phyloP scores from a whole-genome alignment of 2,329 filamentous ascomycete genomes.

The Monilinia laxa region DNA sequence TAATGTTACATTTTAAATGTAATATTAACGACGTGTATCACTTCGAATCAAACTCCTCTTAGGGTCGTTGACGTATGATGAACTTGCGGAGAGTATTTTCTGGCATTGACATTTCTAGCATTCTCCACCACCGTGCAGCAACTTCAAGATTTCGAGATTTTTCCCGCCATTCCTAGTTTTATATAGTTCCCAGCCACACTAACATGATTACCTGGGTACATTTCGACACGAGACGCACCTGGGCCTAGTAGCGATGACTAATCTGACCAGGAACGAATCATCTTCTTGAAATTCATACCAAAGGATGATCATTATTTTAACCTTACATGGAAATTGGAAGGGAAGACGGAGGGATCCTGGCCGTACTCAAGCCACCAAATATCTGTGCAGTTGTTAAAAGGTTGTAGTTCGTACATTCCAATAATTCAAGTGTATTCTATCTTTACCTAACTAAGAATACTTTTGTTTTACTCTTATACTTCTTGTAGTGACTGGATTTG shows the following conservation, averaged over 20 bases:
- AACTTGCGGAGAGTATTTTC: background rate
- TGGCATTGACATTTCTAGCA: too few species aligned
- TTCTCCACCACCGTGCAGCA: background rate
- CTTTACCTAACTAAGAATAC: background rate
- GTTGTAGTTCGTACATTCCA: background rate
- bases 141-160: background rate
- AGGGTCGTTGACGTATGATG: background rate
- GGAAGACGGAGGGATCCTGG: background rate
- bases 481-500: background rate
- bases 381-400: slow-evolving; percentile 2
- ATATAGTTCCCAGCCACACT: slow-evolving; percentile 2
- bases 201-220: too few species aligned
- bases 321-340: background rate
- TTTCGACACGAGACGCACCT: background rate
- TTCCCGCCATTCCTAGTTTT: background rate
- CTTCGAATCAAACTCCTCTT: background rate
- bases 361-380: slow-evolving; percentile 14
- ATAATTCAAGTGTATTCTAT: background rate
- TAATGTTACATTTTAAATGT: background rate
- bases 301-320: background rate
- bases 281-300: background rate
- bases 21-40: background rate
- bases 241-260: background rate
- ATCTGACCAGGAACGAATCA: slow-evolving; percentile 10
- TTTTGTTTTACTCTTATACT: background rate